Evolutionary conservation across 2,329 filamentous ascomycete species (phyloP).

Genomic region (Xylaria sp.): DNA sequence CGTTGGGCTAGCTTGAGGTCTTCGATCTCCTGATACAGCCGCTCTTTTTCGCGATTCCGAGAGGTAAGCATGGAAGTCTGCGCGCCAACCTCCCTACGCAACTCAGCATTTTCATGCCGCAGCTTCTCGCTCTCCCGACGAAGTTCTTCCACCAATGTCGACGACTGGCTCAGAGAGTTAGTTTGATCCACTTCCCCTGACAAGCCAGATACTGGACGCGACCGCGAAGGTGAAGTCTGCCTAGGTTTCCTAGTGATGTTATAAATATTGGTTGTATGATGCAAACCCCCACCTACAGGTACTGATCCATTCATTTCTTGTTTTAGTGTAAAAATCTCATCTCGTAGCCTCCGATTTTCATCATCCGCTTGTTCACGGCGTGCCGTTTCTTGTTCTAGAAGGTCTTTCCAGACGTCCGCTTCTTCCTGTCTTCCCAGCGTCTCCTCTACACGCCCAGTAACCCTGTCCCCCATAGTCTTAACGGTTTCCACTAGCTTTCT

Average conservation of each 20-base stretch:
- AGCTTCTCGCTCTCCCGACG: constrained; percentile 76
- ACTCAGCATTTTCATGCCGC: constrained; percentile 89
- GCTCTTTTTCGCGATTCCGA: constrained; percentile 92
- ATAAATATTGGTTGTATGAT: constrained; percentile 73
- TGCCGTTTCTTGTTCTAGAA: constrained; percentile 90
- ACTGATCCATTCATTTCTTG: constrained; percentile 60
- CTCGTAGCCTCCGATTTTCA: constrained; percentile 83
- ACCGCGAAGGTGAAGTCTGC: constrained; percentile 57
- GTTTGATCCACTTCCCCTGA: constrained; percentile 63
- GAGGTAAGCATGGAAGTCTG: constrained; percentile 98
- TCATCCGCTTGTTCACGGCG: constrained; percentile 91
- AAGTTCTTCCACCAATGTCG: constrained; percentile 80
- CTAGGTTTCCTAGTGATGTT: constrained; percentile 68
- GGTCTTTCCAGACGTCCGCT: constrained; percentile 92
- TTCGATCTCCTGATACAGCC: constrained; percentile 96
- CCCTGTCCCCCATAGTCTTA: constrained; percentile 60
- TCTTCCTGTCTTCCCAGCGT: constrained; percentile 67
- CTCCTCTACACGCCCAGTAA: constrained; percentile 56
- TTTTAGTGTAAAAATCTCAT: constrained; percentile 81
- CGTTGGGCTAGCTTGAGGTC: constrained; percentile 90
- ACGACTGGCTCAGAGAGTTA: constrained; percentile 66
- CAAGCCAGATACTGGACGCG: constrained; percentile 60
- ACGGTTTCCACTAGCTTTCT: constrained; percentile 86
- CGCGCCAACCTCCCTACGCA: constrained; percentile 90
- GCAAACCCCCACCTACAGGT: constrained; percentile 49